These are phyloP conservation scores for Tilletia walkeri DNA, from an alignment of 1,284 basidiomycete genomes.

Conservation along the genomic window DNA sequence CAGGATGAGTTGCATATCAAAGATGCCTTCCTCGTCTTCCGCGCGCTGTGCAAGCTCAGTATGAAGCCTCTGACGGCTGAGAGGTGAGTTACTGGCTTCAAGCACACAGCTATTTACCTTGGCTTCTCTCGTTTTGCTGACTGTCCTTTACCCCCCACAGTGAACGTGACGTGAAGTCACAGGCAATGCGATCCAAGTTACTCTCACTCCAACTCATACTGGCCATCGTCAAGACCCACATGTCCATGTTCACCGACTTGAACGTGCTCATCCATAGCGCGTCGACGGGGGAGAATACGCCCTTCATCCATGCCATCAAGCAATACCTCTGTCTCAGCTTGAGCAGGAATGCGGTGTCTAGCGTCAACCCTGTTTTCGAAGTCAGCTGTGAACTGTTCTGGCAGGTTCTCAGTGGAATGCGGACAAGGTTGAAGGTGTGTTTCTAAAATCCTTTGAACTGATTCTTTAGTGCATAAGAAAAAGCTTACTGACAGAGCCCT, in stretches of 20 bases:
- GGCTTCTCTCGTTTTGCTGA: neutral
- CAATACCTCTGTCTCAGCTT: conserved; percentile 75
- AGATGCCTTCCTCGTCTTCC: conserved; percentile 54
- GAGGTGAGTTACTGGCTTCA: conserved; percentile 21
- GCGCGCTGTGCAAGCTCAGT: conserved; percentile 54
- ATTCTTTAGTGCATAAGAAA: neutral
- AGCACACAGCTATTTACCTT: neutral
- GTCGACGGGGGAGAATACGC: conserved; percentile 51
- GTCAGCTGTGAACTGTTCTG: conserved; percentile 98
- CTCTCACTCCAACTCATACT: conserved; percentile 52
- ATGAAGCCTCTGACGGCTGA: conserved; percentile 54
- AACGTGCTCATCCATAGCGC: conserved; percentile 51
- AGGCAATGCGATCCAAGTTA: conserved; percentile 55
- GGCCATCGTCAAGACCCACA: conserved; percentile 48
- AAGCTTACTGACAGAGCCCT: neutral
- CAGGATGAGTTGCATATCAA: conserved; percentile 51
- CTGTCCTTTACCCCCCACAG: conserved; percentile 17
- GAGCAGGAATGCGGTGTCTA: conserved; percentile 91
- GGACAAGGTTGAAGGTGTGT: conserved; percentile 84
- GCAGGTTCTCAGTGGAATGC: conserved; percentile 87
- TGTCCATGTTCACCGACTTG: conserved; percentile 51
- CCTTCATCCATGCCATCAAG: conserved; percentile 56
- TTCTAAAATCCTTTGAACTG: neutral
- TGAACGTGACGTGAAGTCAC: conserved; percentile 53
- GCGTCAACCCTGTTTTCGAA: conserved; percentile 95